Conservation (phyloP, 441 rosid species). For the Brassica balearica region DNA sequence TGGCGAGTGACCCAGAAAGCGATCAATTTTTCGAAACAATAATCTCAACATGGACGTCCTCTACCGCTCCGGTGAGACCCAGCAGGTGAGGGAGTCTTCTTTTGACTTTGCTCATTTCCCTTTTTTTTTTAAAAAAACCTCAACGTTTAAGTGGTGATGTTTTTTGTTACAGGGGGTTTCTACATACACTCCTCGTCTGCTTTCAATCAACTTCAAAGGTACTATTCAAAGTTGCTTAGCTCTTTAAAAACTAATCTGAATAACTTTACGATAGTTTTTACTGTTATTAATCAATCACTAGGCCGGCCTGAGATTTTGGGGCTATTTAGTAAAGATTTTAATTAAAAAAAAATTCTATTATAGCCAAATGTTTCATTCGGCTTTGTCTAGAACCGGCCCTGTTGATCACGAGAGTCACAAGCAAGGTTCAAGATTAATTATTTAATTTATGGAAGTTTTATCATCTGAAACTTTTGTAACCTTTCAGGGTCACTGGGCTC, state of each 20-base stretch:
- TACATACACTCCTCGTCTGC: constrained; percentile 83
- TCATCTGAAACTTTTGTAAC: not conserved
- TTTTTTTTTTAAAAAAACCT: constrained; percentile 4
- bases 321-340: too few relatives aligned
- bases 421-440: not conserved
- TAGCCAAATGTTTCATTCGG: too few relatives aligned
- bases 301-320: too few relatives aligned
- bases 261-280: too few relatives aligned
- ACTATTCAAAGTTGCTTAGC: constrained; percentile 28
- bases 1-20: constrained; percentile 71
- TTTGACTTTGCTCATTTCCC: constrained; percentile 15
- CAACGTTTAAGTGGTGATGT: constrained; percentile 4
- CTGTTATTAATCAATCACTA: too few relatives aligned
- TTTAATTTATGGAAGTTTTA: too few relatives aligned
- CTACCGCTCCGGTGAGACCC: constrained; percentile 83
- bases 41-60: constrained; percentile 75
- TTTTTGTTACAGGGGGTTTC: constrained; percentile 61
- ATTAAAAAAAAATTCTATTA: too few relatives aligned
- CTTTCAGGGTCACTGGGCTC: constrained; percentile 85
- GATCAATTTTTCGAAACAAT: constrained; percentile 71
- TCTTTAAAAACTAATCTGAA: not conserved
- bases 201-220: constrained; percentile 86
- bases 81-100: constrained; percentile 52
- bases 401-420: not conserved
- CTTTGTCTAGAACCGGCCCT: too few relatives aligned